phyloP scores from a whole-genome alignment of 2,329 filamentous ascomycete genomes.

The Arthrobotrys entomopaga region DNA sequence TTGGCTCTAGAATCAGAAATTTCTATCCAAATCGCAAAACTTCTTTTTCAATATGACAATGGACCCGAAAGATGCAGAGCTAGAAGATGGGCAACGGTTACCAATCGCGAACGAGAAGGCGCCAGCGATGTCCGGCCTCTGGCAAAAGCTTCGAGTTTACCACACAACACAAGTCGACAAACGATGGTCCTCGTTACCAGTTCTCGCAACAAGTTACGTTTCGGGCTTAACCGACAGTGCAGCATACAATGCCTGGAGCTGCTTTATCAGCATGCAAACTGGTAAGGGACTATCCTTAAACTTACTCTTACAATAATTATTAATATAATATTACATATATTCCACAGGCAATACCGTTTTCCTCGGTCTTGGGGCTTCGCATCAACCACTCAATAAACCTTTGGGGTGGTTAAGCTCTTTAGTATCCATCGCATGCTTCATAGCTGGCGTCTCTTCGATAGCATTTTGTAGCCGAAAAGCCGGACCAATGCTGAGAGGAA shows the following conservation, averaged over 20 bases:
- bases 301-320: neutral
- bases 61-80: constrained; percentile 8
- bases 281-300: constrained; percentile 59
- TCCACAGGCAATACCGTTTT: constrained; percentile 69
- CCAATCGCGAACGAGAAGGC: neutral
- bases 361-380: constrained; percentile 69
- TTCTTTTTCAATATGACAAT: neutral
- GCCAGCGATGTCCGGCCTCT: neutral
- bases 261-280: constrained; percentile 68
- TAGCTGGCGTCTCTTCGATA: constrained; percentile 66
- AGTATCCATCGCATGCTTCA: constrained; percentile 68
- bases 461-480: constrained; percentile 62
- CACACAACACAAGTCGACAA: constrained; percentile 41
- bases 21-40: neutral
- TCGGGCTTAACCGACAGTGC: constrained; percentile 65
- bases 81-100: constrained; percentile 16
- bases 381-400: constrained; percentile 66
- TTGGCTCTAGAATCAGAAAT: neutral
- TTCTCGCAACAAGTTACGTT: constrained; percentile 64
- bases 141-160: constrained; percentile 34
- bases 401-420: constrained; percentile 68
- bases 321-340: neutral
- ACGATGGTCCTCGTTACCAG: constrained; percentile 34
- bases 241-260: constrained; percentile 65
- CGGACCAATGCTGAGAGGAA: constrained; percentile 62